phyloP scores from a whole-genome alignment of 352 stramenopile species.

The Pythium dissimile region DNA sequence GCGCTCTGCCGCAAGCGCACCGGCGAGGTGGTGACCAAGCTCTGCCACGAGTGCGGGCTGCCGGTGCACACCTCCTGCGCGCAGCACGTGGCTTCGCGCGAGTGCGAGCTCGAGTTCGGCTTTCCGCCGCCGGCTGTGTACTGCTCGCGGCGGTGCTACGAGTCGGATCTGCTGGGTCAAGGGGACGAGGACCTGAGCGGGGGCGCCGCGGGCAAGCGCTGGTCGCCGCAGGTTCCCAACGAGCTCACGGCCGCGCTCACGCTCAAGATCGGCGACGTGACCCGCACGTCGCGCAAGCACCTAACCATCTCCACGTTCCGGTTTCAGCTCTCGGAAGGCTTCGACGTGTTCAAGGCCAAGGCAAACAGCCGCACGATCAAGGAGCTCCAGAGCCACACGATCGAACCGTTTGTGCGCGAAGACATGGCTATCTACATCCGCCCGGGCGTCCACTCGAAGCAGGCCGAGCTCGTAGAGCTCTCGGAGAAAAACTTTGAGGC shows the following conservation, averaged over 20 bases:
- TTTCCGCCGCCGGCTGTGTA: conserved; percentile 28
- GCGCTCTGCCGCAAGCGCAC: conserved; percentile 36
- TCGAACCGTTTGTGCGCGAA: conserved; percentile 51
- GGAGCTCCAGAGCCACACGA: conserved; percentile 39
- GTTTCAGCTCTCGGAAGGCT: conserved; percentile 67
- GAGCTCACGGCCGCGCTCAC: conserved; percentile 63
- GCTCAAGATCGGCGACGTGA: conserved; percentile 73
- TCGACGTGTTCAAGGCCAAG: conserved; percentile 72
- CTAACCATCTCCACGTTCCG: conserved; percentile 53
- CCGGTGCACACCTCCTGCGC: conserved; percentile 36
- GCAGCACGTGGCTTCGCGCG: conserved; percentile 30
- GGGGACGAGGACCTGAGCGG: neutral
- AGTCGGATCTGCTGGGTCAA: conserved; percentile 20
- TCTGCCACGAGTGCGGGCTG: conserved; percentile 33
- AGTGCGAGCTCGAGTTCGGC: conserved; percentile 34
- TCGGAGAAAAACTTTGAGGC: conserved; percentile 60
- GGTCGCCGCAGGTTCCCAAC: conserved; percentile 44
- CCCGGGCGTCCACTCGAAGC: conserved; percentile 71
- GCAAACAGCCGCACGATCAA: conserved; percentile 52
- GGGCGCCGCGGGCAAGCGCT: conserved; percentile 2
- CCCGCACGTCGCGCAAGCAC: conserved; percentile 66
- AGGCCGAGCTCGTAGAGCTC: conserved; percentile 75
- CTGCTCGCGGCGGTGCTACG: conserved; percentile 44
- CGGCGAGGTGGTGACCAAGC: conserved; percentile 26
- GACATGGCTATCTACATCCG: conserved; percentile 75